Evolutionary conservation across 176 grass and related monocot genomes (phyloP), one percentile per base, ranked within the genome.

Genomic region (Bonia amplexicaulis): DNA sequence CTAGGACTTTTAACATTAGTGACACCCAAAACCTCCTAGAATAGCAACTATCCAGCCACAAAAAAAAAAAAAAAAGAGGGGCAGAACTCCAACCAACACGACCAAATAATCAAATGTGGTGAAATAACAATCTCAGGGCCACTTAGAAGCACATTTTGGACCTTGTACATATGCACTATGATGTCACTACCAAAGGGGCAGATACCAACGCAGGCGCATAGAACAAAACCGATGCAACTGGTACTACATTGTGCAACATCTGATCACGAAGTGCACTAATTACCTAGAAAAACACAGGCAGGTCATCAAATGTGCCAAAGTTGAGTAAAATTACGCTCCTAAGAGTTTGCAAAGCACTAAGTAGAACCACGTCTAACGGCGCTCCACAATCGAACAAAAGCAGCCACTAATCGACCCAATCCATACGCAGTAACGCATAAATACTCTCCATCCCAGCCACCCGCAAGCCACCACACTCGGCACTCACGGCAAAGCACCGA

Each of bases 401-500:
- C 70, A 41, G 69, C 52, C 41, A 72, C 10, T 13, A 66, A 90
- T 86, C 66, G 57, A 46, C 66, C 66, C 25, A 76, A 64, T 27
- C 66, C 59, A 25, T 26, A 68, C 14, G 19, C 61, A 22, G 14
- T 0, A 17, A 40, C 62, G 11, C 66, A 41, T 29, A n/a, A 23
- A 58, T 16, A 53, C 71, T 15, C 35, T 8, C 79, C 78, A 14
- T 20, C 57, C 83, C 58, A 33, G 73, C 7, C 60, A 27, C 41
- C 44, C 23, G 68, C 8, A 60, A 64, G 69, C 55, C 16, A 44
- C 37, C n/a, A n/a, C 39, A 12, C 41, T 29, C 41, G 57, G 40
- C 48, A 6, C 26, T 35, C 31, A 22, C 71, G 55, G 37, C 74
- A 25, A 25, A 16, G 4, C 33, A 33, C 14, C 73, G 79, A 80